Conservation (phyloP, 495 filamentous ascomycete species). For the Daldinia childiae region DNA sequence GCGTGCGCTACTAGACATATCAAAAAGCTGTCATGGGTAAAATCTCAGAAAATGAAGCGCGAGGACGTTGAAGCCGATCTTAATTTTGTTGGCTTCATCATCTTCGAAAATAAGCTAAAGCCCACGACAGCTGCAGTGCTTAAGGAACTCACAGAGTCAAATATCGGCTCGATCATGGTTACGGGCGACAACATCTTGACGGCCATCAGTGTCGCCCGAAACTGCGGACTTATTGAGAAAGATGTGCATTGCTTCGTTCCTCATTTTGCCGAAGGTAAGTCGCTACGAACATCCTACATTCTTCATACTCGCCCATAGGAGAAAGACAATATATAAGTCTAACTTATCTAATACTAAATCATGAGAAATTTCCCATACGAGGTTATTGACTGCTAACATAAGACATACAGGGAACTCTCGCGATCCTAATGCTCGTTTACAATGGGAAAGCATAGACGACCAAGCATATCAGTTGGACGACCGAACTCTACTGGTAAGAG, state of each 20-base stretch:
- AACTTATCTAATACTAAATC: not conserved
- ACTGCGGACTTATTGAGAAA: slow-evolving; percentile 84
- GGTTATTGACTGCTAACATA: slow-evolving; percentile 10
- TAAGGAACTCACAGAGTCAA: slow-evolving; percentile 81
- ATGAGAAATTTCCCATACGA: not conserved
- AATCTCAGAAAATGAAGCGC: slow-evolving; percentile 91
- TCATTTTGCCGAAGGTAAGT: slow-evolving; percentile 78
- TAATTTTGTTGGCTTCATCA: slow-evolving; percentile 92
- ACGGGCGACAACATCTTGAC: slow-evolving; percentile 99
- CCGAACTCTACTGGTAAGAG: slow-evolving; percentile 72
- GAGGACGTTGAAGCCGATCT: slow-evolving; percentile 82
- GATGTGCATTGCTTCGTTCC: slow-evolving; percentile 91
- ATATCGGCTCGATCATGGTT: slow-evolving; percentile 94
- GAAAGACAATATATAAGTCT: not conserved
- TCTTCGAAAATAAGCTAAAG: slow-evolving; percentile 99
- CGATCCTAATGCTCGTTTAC: slow-evolving; percentile 73
- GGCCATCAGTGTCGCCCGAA: slow-evolving; percentile 93
- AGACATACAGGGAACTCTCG: slow-evolving; percentile 62
- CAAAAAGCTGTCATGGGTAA: slow-evolving; percentile 87
- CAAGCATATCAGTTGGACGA: slow-evolving; percentile 77
- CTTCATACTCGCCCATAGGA: not conserved
- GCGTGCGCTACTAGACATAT: slow-evolving; percentile 92
- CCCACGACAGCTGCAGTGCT: slow-evolving; percentile 79
- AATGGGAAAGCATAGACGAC: slow-evolving; percentile 94
- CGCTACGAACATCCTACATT: not conserved